Evolutionary conservation across 2,329 filamentous ascomycete genomes (phyloP), one percentile per base, ranked within the genome.

Genomic region (Aulographum hederae): DNA sequence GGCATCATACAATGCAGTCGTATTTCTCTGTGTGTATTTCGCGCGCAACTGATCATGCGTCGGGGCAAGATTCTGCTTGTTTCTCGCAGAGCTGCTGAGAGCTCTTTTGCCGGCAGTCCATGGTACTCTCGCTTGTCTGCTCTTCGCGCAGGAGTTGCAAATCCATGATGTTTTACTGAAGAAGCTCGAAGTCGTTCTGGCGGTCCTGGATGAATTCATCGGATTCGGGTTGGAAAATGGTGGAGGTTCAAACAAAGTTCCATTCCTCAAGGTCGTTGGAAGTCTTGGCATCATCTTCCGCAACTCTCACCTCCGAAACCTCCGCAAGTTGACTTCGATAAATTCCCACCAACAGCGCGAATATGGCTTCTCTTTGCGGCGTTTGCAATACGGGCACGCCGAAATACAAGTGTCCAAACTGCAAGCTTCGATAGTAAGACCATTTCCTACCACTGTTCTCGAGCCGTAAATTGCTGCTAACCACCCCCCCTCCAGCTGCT

Each of bases 11-110:
- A 73, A 60, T 6, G 67, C 73, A 6, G 76, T 77, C 38, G 61
- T 58, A 44, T 85, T 85, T 58, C 71, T 77, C 43, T 60, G 55
- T 40, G 63, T 67, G 42, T 79, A 81, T 14, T 72, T 63, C 31
- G 63, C 67, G 18, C 65, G 65, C 50, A 79, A 56, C 41, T 70
- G 60, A 27, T 73, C 70, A 70, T 81, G 78, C 26, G 57, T 62
- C 2, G 68, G 65, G 12, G 57, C 52, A 15, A 41, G 43, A 43
- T 47, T 41, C 34, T 56, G 26, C 54, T 28, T 41, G 42, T 49
- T 43, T 48, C 41, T 39, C 43, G 44, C 16, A 41, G 31, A 38
- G 21, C 37, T 14, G 36, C 41, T 43, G 13, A 39, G 37, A 21
- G 36, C 23, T 15, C 38, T 40, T 25, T 32, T 20, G 16, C 43